Percentiles rank a stretch among this genome's conserved stretches.
These are phyloP conservation scores for Dipodascus albidus DNA, from an alignment of 805 yeast genomes.

Conservation along the genomic window DNA sequence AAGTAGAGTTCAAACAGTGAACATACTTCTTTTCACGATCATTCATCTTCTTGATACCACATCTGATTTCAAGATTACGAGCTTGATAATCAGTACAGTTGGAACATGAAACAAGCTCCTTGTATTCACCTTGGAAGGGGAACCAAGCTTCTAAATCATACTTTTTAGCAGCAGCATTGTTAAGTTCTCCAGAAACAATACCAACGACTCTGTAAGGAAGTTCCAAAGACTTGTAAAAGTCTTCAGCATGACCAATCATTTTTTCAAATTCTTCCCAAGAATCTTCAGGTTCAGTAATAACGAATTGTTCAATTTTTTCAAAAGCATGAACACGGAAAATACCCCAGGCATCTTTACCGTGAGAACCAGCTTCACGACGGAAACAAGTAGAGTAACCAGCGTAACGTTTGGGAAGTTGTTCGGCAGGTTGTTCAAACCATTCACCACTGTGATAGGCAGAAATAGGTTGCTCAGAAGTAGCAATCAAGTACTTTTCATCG, in stretches of 20 bases:
- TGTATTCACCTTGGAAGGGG: conserved; percentile 98
- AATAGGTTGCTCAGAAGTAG: conserved; percentile 98
- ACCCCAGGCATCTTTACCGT: conserved; percentile 99
- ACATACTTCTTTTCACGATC: conserved; percentile 96
- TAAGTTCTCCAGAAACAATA: conserved; percentile 95
- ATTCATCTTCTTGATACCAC: conserved; percentile 92
- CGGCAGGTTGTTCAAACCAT: conserved; percentile 97
- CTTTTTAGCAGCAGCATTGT: conserved; percentile 98
- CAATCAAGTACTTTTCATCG: conserved; percentile 95
- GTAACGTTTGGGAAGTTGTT: conserved; percentile 91
- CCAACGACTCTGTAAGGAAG: conserved; percentile 96
- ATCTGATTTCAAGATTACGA: conserved; percentile 95
- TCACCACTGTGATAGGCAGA: conserved; percentile 95
- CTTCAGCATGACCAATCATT: conserved; percentile 87
- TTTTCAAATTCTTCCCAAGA: conserved; percentile 96
- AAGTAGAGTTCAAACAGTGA: conserved; percentile 94
- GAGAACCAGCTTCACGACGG: conserved; percentile 99
- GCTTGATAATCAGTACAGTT: conserved; percentile 99
- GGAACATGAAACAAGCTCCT: conserved; percentile 96
- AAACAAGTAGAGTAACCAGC: conserved; percentile 98
- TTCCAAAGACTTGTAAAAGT: conserved; percentile 82
- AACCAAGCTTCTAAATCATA: conserved; percentile 99
- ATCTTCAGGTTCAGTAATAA: conserved; percentile 92
- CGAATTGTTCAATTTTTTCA: conserved; percentile 96
- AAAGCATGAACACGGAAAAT: conserved; percentile 97